phyloP scores from a whole-genome alignment of 2,329 filamentous ascomycete species.

The Thermoascus crustaceus region DNA sequence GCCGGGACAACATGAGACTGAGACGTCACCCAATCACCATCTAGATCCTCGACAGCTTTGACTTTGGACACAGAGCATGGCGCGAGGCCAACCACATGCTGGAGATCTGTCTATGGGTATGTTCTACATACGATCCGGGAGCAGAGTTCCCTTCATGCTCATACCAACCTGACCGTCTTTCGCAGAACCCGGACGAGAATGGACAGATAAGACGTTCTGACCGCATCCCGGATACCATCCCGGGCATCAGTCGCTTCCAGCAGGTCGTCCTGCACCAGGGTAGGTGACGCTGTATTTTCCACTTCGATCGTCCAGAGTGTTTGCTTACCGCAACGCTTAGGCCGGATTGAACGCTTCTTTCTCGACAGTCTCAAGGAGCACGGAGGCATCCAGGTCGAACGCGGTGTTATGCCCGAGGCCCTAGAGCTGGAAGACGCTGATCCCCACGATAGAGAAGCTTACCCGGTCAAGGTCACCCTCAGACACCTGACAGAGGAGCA shows the following conservation, averaged over 20 bases:
- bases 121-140: constrained; percentile 10
- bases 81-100: constrained; percentile 61
- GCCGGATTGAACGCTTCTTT: constrained; percentile 58
- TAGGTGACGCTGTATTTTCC: neutral
- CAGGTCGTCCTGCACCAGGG: constrained; percentile 1
- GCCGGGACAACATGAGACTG: too few species aligned
- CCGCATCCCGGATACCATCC: constrained; percentile 55
- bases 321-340: neutral
- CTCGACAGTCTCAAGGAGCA: constrained; percentile 49
- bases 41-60: constrained; percentile 60
- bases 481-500: constrained; percentile 52
- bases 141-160: constrained; percentile 11
- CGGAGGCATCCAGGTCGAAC: constrained; percentile 50
- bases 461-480: constrained; percentile 55
- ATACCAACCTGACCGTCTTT: constrained; percentile 9
- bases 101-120: constrained; percentile 49
- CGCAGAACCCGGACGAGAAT: constrained; percentile 51
- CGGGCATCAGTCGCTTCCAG: constrained; percentile 51
- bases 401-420: constrained; percentile 50
- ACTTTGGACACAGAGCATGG: constrained; percentile 55
- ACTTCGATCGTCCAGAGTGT: neutral
- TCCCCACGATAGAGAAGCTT: constrained; percentile 41
- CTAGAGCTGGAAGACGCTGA: constrained; percentile 47
- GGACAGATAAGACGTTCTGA: constrained; percentile 52
- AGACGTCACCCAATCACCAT: too few species aligned